These are phyloP conservation scores for Ceratobasidium theobromae DNA, from an alignment of 1,284 basidiomycete genomes.

Conservation along the genomic window DNA sequence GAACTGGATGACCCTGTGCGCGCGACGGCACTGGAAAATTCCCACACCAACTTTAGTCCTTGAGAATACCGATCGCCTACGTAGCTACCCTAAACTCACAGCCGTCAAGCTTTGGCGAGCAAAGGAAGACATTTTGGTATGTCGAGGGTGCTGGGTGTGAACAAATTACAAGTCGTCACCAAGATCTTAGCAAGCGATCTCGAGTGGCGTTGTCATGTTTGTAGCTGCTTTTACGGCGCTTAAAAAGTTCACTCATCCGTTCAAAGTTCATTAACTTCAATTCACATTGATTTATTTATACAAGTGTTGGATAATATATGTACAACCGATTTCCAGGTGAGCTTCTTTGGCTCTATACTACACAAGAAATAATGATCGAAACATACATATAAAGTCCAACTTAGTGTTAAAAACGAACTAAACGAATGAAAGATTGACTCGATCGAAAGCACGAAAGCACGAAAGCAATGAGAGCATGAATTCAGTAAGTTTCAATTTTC, in stretches of 20 bases:
- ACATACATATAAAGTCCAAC: too few relatives aligned
- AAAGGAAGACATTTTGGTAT: constrained; percentile 13
- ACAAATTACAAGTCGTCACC: constrained; percentile 1
- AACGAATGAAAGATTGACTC: too few relatives aligned
- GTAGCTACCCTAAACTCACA: background rate
- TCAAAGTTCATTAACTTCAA: too few relatives aligned
- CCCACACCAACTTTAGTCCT: constrained; percentile 18
- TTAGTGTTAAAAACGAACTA: too few relatives aligned
- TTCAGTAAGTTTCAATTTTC: too few relatives aligned
- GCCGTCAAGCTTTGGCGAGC: constrained; percentile 27
- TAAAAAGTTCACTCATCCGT: too few relatives aligned
- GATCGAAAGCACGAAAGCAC: too few relatives aligned
- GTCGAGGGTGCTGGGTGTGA: background rate
- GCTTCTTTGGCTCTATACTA: too few relatives aligned
- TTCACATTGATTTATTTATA: background rate
- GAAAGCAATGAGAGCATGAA: too few relatives aligned
- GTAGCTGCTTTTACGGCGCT: background rate
- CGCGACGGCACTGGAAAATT: constrained; percentile 28
- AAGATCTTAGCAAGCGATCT: constrained; percentile 17
- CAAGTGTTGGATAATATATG: background rate
- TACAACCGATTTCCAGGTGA: background rate
- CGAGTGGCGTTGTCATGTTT: background rate
- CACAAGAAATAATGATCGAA: too few relatives aligned
- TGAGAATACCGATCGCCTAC: background rate
- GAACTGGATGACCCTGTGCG: constrained; percentile 47